A percentile compares a stretch with the other conserved stretches of the same genome.
Evolutionary conservation across 2,329 filamentous ascomycete genomes (phyloP).

Genomic region (Coleophoma crateriformis): DNA sequence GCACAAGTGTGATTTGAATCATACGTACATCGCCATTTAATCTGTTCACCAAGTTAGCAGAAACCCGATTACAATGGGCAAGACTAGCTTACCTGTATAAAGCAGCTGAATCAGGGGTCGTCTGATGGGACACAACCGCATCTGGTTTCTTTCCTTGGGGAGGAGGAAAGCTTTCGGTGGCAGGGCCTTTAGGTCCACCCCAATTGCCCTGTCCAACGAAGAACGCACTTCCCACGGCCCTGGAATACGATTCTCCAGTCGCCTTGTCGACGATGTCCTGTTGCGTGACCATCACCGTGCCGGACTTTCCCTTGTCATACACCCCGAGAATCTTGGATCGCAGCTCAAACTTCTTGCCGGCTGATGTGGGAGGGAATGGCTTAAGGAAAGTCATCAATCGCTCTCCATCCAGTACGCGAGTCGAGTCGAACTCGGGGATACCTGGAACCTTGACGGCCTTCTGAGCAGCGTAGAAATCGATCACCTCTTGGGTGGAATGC

Average conservation of each 20-base stretch:
- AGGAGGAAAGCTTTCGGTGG: slow-evolving; percentile 71
- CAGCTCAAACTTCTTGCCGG: slow-evolving; percentile 57
- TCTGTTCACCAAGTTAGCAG: slow-evolving; percentile 44
- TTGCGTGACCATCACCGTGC: slow-evolving; percentile 63
- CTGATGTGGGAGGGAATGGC: slow-evolving; percentile 54
- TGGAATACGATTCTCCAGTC: slow-evolving; percentile 55
- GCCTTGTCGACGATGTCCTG: slow-evolving; percentile 56
- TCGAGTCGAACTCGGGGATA: slow-evolving; percentile 59
- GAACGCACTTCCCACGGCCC: slow-evolving; percentile 55
- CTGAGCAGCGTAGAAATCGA: slow-evolving; percentile 63
- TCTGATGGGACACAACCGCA: slow-evolving; percentile 63
- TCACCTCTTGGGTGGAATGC: slow-evolving; percentile 57
- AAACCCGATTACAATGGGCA: background rate
- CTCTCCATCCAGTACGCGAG: slow-evolving; percentile 62
- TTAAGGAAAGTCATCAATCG: slow-evolving; percentile 59
- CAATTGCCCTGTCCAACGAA: slow-evolving; percentile 69
- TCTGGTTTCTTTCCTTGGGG: slow-evolving; percentile 69
- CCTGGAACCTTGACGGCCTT: slow-evolving; percentile 51
- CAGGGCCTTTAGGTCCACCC: slow-evolving; percentile 86
- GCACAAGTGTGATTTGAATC: too few species aligned
- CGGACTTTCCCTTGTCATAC: slow-evolving; percentile 69
- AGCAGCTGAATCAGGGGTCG: slow-evolving; percentile 64
- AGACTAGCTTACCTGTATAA: slow-evolving; percentile 54
- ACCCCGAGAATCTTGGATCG: slow-evolving; percentile 61
- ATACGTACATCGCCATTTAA: slow-evolving; percentile 66